Percentiles rank a stretch among this genome's conserved stretches.
Conservation (phyloP, 2,329 filamentous ascomycete species). For the Colletotrichum coccodes region DNA sequence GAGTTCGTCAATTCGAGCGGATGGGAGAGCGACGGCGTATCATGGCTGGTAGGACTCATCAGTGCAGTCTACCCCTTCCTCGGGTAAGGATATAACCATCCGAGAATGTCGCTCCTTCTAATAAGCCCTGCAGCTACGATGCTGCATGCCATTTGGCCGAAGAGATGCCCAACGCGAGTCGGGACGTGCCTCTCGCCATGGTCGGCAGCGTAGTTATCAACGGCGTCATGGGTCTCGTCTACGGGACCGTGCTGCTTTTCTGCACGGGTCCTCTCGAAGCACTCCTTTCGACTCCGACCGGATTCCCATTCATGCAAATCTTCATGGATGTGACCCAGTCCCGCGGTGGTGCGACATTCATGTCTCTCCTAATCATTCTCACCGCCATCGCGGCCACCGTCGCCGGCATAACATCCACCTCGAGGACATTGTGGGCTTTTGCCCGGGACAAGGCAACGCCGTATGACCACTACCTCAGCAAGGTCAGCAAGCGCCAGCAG, state of each 20-base stretch:
- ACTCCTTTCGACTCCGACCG: conserved; percentile 50
- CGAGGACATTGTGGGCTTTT: conserved; percentile 51
- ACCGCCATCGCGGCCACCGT: conserved; percentile 43
- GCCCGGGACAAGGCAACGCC: conserved; percentile 49
- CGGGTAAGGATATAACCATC: conserved; percentile 40
- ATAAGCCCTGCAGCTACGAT: conserved; percentile 40
- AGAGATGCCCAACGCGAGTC: conserved; percentile 45
- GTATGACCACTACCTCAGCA: conserved; percentile 47
- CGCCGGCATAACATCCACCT: conserved; percentile 47
- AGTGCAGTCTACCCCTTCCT: conserved; percentile 46
- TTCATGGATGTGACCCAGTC: conserved; percentile 44
- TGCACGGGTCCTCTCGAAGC: conserved; percentile 50
- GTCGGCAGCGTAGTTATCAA: conserved; percentile 50
- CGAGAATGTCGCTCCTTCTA: neutral
- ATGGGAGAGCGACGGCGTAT: conserved; percentile 43
- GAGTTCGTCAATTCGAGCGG: conserved; percentile 45
- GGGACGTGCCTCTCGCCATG: conserved; percentile 46
- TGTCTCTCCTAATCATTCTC: conserved; percentile 41
- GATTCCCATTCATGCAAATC: conserved; percentile 55
- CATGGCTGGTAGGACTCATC: conserved; percentile 45
- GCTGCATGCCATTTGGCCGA: conserved; percentile 46
- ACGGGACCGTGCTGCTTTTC: conserved; percentile 54
- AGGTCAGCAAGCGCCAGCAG: conserved; percentile 42
- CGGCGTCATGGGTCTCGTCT: conserved; percentile 55
- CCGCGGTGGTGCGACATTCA: conserved; percentile 37